A percentile compares a stretch with the other conserved stretches of the same genome.
These are phyloP conservation scores for Amanita phalloides DNA, from an alignment of 768 basidiomycete genomes.

Conservation along the genomic window DNA sequence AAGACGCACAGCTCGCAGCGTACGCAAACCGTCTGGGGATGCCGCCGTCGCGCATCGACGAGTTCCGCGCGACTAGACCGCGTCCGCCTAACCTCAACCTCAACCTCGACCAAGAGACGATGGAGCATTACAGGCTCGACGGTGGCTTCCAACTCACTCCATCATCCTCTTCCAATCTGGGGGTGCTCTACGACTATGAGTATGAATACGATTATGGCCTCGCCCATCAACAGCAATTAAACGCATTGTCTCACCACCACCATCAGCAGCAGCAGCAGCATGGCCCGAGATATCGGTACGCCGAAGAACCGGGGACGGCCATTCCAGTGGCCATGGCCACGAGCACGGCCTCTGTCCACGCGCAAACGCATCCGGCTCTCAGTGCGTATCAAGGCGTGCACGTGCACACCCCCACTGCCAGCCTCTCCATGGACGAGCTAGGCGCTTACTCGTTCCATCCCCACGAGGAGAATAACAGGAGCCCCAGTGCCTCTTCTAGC, in stretches of 20 bases:
- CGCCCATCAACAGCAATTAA: neutral
- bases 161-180: too few relatives aligned
- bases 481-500: conserved; percentile 4
- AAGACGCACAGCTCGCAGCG: too few relatives aligned
- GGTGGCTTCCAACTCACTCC: neutral
- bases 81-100: conserved; percentile 21
- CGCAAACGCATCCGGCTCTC: too few relatives aligned
- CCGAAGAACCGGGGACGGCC: too few relatives aligned
- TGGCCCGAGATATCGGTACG: neutral
- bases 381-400: neutral
- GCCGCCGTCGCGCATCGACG: too few relatives aligned
- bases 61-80: conserved; percentile 8
- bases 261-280: neutral
- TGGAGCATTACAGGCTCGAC: conserved; percentile 7
- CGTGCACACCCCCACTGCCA: neutral
- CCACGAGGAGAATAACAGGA: conserved; percentile 2
- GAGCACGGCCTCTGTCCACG: too few relatives aligned
- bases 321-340: too few relatives aligned
- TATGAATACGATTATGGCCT: too few relatives aligned
- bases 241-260: neutral
- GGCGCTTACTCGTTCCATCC: neutral
- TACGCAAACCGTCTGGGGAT: conserved; percentile 7
- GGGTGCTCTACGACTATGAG: too few relatives aligned
- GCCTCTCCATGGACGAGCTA: neutral
- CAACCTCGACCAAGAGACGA: conserved; percentile 14